phyloP scores from a whole-genome alignment of 2,329 filamentous ascomycete genomes.

The Atkinsonella texensis region DNA sequence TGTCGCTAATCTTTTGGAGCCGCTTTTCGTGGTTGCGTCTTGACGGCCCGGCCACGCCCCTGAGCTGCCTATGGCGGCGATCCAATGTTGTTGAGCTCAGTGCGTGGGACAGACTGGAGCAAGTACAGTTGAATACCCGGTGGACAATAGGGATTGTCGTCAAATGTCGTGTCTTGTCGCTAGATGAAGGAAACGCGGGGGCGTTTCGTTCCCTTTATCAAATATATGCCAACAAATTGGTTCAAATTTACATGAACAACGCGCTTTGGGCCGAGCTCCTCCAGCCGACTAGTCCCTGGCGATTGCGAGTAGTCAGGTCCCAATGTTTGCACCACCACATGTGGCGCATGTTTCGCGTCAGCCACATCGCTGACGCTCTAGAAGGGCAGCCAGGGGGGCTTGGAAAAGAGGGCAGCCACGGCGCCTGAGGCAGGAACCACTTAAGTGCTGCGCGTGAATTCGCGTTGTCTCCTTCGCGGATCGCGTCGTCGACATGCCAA shows the following conservation, averaged over 20 bases:
- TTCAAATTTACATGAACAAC: not conserved
- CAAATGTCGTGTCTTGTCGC: not conserved
- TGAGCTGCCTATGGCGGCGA: not conserved
- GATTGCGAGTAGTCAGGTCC: not conserved
- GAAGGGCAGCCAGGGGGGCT: not conserved
- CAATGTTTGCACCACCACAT: not conserved
- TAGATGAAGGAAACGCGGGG: not conserved
- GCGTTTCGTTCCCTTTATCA: not conserved
- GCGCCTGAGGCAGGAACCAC: conserved; percentile 23
- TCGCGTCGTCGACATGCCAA: conserved; percentile 26
- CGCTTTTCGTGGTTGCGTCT: not conserved
- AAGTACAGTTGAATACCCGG: not conserved
- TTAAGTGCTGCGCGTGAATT: conserved; percentile 27
- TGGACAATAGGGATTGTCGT: not conserved
- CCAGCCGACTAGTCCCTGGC: not conserved
- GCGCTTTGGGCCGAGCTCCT: not conserved
- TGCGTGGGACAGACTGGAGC: not conserved
- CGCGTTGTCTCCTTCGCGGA: conserved; percentile 23
- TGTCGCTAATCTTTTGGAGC: not conserved
- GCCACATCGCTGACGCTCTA: conserved; percentile 18
- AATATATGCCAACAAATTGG: not conserved
- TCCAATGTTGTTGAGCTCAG: not conserved
- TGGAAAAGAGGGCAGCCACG: not conserved
- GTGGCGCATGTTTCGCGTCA: not conserved
- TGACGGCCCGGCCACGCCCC: conserved; percentile 1